Base-by-base conservation (phyloP, 2,329 filamentous ascomycete species). In the Calonectria leucothoes region DNA sequence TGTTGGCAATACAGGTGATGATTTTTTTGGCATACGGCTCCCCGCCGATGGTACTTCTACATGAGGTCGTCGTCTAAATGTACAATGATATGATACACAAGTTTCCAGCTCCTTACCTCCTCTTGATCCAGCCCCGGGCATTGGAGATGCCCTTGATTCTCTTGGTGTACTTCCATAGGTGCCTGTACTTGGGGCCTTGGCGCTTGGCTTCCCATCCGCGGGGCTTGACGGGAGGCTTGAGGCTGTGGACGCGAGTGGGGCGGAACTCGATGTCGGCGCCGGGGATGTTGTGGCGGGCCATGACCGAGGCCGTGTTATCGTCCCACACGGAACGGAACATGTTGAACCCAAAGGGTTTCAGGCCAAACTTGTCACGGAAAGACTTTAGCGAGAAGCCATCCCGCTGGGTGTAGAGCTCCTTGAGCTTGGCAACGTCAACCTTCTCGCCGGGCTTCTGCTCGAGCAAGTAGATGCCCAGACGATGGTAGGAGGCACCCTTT, bases 311-410 rank as follows among this genome's bases (percentile, higher is more conserved):
- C 67, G 94, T 99, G 80, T 91, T 91, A 73, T 97, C 94, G 84
- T 99, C 97, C 95, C 96, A 98, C 77, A 94, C 87, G 73, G 92
- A 93, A 77, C 97, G 92, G 92, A 98, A 99, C 79, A 99, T 87
- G 82, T 92, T 94, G 79, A 95, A 94, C 52, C 96, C 96, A 72
- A 98, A 92, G 10, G 96, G 91, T 72, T 88, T 89, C 74, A 97
- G 87, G 71, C 87, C 85, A 82, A 94, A 91, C 82, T 92, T 93
- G 82, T 92, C 90, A 77, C 93, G 90, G 83, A 97, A 94, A 74
- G 91, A 91, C 82, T 95, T 93, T 74, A 98, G 87, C 70, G 89
- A 93, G 86, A 98, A 97, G 59, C 89, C 89, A 63, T 96, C 90
- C 66, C 94, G 91, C 52, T 77, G 76, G 27, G 83, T 78, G 82